phyloP scores from a whole-genome alignment of 495 filamentous ascomycete species.

The Trichoderma asperelloides region DNA sequence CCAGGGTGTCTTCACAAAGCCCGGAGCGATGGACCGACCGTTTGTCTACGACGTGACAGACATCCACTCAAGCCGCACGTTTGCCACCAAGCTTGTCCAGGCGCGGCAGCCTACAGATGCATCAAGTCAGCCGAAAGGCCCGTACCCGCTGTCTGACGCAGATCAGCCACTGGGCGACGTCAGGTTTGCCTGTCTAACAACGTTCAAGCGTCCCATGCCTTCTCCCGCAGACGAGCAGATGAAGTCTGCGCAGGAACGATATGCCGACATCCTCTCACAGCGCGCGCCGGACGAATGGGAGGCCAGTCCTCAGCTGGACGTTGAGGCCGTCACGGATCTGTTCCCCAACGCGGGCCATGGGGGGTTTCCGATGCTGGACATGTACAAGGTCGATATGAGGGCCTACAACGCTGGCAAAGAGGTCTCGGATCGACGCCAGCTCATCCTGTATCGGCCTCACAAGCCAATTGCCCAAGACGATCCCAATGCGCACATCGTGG shows the following conservation, averaged over 20 bases:
- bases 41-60: constrained; percentile 51
- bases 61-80: constrained; percentile 46
- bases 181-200: constrained; percentile 52
- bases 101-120: constrained; percentile 38
- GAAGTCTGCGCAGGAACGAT: constrained; percentile 27
- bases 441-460: constrained; percentile 49
- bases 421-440: constrained; percentile 48
- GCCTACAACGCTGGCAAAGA: constrained; percentile 41
- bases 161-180: constrained; percentile 32
- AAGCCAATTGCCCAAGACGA: constrained; percentile 28
- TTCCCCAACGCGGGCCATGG: constrained; percentile 24
- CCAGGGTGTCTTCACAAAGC: constrained; percentile 57
- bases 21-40: constrained; percentile 42
- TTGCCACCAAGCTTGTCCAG: constrained; percentile 52
- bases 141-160: constrained; percentile 27
- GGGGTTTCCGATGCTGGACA: constrained; percentile 49
- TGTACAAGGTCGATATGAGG: constrained; percentile 55
- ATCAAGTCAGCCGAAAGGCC: constrained; percentile 20
- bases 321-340: constrained; percentile 19
- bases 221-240: constrained; percentile 22
- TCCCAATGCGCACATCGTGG: constrained; percentile 51
- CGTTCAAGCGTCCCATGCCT: constrained; percentile 44
- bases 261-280: constrained; percentile 24
- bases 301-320: constrained; percentile 33
- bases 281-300: constrained; percentile 28